phyloP scores from a whole-genome alignment of 2,329 filamentous ascomycete species.

The Sporothrix curviconia region DNA sequence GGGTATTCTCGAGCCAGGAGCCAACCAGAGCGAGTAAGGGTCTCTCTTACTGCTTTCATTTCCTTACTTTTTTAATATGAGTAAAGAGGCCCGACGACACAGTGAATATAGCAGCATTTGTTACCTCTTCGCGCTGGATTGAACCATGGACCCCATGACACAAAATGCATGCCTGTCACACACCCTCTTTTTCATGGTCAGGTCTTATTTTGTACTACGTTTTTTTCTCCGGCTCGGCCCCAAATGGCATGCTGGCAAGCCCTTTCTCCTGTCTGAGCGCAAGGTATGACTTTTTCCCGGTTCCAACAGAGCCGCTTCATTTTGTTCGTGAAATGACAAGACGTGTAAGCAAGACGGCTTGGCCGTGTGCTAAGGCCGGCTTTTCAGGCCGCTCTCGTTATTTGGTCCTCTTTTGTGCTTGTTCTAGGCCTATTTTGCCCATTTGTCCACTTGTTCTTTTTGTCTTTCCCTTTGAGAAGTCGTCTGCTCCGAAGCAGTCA shows the following conservation, averaged over 20 bases:
- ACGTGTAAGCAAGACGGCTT: too few relatives aligned
- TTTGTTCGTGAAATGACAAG: too few relatives aligned
- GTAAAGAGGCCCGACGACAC: too few relatives aligned
- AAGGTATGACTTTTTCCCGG: not conserved
- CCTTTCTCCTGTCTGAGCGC: not conserved
- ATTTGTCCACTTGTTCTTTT: too few relatives aligned
- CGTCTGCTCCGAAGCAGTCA: too few relatives aligned
- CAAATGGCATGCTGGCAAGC: not conserved
- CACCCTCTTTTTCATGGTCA: not conserved
- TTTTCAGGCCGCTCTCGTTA: not conserved
- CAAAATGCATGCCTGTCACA: constrained; percentile 1
- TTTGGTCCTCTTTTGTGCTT: not conserved
- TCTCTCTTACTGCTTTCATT: not conserved
- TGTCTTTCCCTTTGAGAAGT: too few relatives aligned
- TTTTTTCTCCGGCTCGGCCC: not conserved
- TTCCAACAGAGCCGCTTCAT: too few relatives aligned
- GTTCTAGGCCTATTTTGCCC: too few relatives aligned
- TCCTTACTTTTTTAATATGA: not conserved
- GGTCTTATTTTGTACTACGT: not conserved
- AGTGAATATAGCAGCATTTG: too few relatives aligned
- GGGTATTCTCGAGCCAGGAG: not conserved
- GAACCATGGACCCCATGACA: not conserved
- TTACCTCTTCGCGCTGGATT: not conserved
- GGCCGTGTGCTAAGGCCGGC: not conserved
- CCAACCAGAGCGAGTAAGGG: not conserved